Evolutionary conservation across 257 asterid genomes (phyloP).

Genomic region (Misopates orontium): DNA sequence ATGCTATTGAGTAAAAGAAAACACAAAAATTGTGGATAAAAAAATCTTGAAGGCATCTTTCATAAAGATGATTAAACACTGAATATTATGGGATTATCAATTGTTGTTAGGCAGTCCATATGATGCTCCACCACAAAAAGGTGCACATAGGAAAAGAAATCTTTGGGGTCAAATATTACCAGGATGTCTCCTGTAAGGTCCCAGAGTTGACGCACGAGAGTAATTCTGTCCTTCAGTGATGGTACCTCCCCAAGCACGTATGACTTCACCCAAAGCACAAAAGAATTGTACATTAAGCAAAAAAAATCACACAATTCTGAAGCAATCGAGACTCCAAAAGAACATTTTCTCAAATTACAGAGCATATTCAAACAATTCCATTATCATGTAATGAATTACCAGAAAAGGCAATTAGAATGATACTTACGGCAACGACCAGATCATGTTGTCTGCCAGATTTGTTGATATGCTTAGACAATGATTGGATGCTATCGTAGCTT

Average conservation of each 20-base stretch:
- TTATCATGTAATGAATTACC: not conserved
- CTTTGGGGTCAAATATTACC: constrained; percentile 44
- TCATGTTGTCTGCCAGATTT: constrained; percentile 77
- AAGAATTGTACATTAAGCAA: constrained; percentile 12
- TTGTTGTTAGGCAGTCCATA: too few relatives aligned
- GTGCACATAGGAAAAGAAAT: too few relatives aligned
- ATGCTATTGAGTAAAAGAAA: too few relatives aligned
- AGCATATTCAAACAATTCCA: constrained; percentile 10
- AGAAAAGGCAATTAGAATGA: not conserved
- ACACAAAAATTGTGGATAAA: too few relatives aligned
- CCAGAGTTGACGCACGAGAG: constrained; percentile 94
- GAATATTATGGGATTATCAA: too few relatives aligned
- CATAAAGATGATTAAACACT: too few relatives aligned
- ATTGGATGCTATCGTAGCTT: constrained; percentile 71
- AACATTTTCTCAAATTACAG: not conserved
- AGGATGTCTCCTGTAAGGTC: constrained; percentile 79
- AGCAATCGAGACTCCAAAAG: constrained; percentile 13
- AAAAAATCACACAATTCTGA: constrained; percentile 10
- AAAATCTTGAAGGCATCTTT: too few relatives aligned
- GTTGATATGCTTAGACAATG: constrained; percentile 47
- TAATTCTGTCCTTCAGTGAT: constrained; percentile 81
- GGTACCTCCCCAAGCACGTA: constrained; percentile 98
- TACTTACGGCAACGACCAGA: constrained; percentile 83
- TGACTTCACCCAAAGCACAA: constrained; percentile 53
- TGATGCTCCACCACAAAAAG: too few relatives aligned